These are phyloP conservation scores for Mycena crocata DNA, from an alignment of 768 basidiomycete species.

Conservation along the genomic window DNA sequence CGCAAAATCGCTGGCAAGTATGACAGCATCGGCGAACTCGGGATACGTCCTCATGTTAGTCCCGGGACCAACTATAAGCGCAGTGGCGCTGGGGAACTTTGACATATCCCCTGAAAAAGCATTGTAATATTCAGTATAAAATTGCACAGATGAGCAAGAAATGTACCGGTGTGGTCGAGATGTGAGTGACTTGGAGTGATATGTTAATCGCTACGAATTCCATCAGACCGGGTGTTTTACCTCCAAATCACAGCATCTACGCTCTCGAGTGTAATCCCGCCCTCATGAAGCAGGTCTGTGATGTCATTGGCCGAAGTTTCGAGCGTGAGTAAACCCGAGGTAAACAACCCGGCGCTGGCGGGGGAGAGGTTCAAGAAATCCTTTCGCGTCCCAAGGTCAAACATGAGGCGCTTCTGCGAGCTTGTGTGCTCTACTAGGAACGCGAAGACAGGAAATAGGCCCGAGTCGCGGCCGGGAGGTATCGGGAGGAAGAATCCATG, in stretches of 20 bases:
- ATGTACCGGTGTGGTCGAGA: neutral
- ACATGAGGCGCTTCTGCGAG: slow-evolving; percentile 14
- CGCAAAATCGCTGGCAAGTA: slow-evolving; percentile 27
- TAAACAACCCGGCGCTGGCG: neutral
- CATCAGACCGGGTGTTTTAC: neutral
- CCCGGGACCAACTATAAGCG: slow-evolving; percentile 21
- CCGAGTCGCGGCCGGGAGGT: slow-evolving; percentile 11
- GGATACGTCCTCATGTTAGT: slow-evolving; percentile 17
- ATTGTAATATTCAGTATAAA: neutral
- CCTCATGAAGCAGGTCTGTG: slow-evolving; percentile 17
- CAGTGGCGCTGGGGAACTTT: slow-evolving; percentile 30
- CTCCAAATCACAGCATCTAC: slow-evolving; percentile 25
- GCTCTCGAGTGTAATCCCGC: neutral
- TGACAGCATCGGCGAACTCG: slow-evolving; percentile 1
- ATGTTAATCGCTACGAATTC: neutral
- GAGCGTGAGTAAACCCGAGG: neutral
- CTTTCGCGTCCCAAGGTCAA: slow-evolving; percentile 23
- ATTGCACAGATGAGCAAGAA: too few relatives aligned
- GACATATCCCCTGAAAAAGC: slow-evolving; percentile 29
- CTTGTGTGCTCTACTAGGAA: slow-evolving; percentile 24
- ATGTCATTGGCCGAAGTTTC: slow-evolving; percentile 5
- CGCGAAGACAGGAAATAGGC: neutral
- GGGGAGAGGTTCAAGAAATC: slow-evolving; percentile 17
- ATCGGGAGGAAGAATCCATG: neutral
- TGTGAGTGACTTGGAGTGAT: neutral